A percentile compares a stretch with the other conserved stretches of the same genome.
phyloP scores from a whole-genome alignment of 805 yeast species.

The Lipomyces anomalus region DNA sequence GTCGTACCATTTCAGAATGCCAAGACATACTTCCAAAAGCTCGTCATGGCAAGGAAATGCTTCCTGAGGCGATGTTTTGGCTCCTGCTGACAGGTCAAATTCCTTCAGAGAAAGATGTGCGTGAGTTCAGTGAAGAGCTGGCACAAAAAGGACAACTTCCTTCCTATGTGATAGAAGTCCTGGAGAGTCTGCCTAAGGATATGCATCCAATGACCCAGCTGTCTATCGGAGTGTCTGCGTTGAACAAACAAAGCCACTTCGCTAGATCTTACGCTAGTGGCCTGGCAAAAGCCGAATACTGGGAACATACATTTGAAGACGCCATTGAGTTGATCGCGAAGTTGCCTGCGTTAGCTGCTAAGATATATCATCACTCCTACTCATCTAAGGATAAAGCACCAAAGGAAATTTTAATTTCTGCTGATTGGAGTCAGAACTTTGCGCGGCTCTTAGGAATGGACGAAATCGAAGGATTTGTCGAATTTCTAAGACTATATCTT shows the following conservation, averaged over 20 bases:
- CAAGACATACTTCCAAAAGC: constrained; percentile 59
- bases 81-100: constrained; percentile 66
- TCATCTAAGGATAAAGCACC: too few relatives aligned
- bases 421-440: constrained; percentile 71
- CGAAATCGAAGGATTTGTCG: constrained; percentile 46
- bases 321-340: constrained; percentile 63
- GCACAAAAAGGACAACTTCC: constrained; percentile 65
- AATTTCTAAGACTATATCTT: constrained; percentile 65
- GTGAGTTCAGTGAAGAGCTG: constrained; percentile 52
- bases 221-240: constrained; percentile 66
- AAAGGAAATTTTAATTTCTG: constrained; percentile 48
- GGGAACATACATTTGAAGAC: constrained; percentile 74
- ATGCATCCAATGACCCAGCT: constrained; percentile 84
- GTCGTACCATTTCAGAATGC: constrained; percentile 66
- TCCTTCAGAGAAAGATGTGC: constrained; percentile 57
- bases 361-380: constrained; percentile 60
- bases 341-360: constrained; percentile 69
- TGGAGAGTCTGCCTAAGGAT: constrained; percentile 58
- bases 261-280: constrained; percentile 70
- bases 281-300: constrained; percentile 60
- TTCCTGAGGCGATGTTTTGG: constrained; percentile 74
- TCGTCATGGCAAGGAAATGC: constrained; percentile 51
- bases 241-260: constrained; percentile 65
- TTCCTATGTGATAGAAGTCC: constrained; percentile 51
- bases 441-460: constrained; percentile 59